Percentiles rank a stretch among this genome's conserved stretches.
These are phyloP conservation scores for Fusarium stilboides DNA, from an alignment of 2,329 filamentous ascomycete genomes.

Conservation along the genomic window DNA sequence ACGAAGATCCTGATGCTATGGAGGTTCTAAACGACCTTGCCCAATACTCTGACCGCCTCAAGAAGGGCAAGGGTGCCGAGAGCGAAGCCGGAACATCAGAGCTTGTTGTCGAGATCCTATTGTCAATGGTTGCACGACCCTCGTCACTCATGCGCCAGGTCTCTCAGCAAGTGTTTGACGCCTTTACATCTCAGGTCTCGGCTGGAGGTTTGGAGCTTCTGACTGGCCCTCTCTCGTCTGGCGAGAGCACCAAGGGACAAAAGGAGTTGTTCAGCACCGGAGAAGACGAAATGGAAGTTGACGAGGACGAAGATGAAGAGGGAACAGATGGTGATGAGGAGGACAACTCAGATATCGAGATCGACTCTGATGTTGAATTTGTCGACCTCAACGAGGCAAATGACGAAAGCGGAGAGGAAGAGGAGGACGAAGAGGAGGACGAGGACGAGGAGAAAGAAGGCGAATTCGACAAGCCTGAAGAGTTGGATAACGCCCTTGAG, in stretches of 20 bases:
- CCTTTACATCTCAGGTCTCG: conserved; percentile 83
- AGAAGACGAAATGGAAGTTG: conserved; percentile 71
- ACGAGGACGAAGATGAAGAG: conserved; percentile 59
- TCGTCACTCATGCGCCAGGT: conserved; percentile 89
- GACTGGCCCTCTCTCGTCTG: conserved; percentile 79
- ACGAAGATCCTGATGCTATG: conserved; percentile 88
- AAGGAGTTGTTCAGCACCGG: conserved; percentile 85
- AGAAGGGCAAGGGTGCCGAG: conserved; percentile 62
- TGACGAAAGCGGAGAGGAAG: conserved; percentile 60
- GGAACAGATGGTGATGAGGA: conserved; percentile 61
- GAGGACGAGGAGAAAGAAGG: conserved; percentile 60
- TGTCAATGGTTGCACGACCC: conserved; percentile 90
- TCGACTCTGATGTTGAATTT: conserved; percentile 67
- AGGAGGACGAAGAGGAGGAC: conserved; percentile 62
- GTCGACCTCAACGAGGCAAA: conserved; percentile 62
- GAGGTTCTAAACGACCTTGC: conserved; percentile 87
- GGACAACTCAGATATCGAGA: conserved; percentile 63
- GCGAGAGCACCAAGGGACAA: conserved; percentile 87
- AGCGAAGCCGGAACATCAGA: conserved; percentile 74
- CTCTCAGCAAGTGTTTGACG: conserved; percentile 88
- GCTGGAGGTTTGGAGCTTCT: conserved; percentile 77
- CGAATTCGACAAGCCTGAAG: conserved; percentile 60
- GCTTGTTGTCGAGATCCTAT: conserved; percentile 86
- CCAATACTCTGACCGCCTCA: conserved; percentile 78
- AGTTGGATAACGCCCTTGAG: conserved; percentile 81